Conservation (phyloP, 1,139 yeast species). For the Hyphopichia fennica region DNA sequence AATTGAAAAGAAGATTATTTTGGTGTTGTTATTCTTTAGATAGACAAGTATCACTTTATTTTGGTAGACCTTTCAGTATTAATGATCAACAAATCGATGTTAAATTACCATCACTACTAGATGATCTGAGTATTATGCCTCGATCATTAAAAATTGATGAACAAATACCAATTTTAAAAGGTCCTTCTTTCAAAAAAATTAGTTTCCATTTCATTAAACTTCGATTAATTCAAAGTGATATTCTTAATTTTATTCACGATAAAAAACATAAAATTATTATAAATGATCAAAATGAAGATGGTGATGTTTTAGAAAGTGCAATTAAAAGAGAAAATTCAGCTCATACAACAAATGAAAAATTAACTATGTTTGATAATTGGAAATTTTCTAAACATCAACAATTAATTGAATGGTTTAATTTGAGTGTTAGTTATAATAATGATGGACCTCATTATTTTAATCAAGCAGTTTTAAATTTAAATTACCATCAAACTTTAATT, state of each 20-base stretch:
- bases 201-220: constrained; percentile 10
- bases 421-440: neutral
- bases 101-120: constrained; percentile 6
- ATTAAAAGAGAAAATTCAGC: neutral
- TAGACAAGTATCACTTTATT: constrained; percentile 18
- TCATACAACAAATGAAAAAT: neutral
- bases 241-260: constrained; percentile 2
- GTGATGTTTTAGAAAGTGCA: constrained; percentile 3
- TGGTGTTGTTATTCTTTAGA: constrained; percentile 20
- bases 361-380: constrained; percentile 1
- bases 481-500: constrained; percentile 5
- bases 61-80: constrained; percentile 15
- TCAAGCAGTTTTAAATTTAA: constrained; percentile 4
- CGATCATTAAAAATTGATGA: neutral
- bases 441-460: constrained; percentile 3
- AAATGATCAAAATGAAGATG: constrained; percentile 1
- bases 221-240: constrained; percentile 10
- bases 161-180: neutral
- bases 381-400: constrained; percentile 2
- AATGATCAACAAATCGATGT: constrained; percentile 10
- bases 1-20: constrained; percentile 10
- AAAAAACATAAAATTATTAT: neutral
- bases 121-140: constrained; percentile 5
- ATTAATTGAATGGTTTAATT: constrained; percentile 1
- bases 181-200: constrained; percentile 5